Evolutionary conservation across 192 early-diverging fungal species (phyloP).

Genomic region (Umbelopsis vinacea): DNA sequence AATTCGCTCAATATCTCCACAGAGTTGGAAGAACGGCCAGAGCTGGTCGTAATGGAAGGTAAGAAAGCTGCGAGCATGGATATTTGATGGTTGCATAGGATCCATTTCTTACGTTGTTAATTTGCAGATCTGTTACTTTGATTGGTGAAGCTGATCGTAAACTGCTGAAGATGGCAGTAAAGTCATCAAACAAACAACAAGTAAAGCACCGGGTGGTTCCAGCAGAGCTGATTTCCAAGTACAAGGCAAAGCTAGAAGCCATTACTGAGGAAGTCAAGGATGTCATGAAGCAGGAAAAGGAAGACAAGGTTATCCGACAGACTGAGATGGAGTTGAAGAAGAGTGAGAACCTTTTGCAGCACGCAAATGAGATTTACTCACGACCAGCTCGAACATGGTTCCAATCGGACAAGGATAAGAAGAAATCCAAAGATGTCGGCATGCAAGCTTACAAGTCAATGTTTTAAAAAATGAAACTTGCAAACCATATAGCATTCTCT

Average conservation of each 20-base stretch:
- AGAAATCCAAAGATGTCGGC: slow-evolving; percentile 56
- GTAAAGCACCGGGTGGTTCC: slow-evolving; percentile 93
- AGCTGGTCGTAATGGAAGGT: slow-evolving; percentile 80
- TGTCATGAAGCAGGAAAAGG: slow-evolving; percentile 73
- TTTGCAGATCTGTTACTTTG: slow-evolving; percentile 78
- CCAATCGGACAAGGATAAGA: slow-evolving; percentile 80
- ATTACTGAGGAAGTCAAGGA: slow-evolving; percentile 70
- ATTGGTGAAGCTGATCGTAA: slow-evolving; percentile 93
- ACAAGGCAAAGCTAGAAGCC: slow-evolving; percentile 69
- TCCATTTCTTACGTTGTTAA: not conserved
- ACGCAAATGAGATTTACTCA: slow-evolving; percentile 85
- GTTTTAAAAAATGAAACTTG: slow-evolving; percentile 12
- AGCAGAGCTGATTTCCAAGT: slow-evolving; percentile 75
- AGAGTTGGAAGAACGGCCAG: slow-evolving; percentile 96
- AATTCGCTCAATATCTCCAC: slow-evolving; percentile 93
- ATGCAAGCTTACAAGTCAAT: slow-evolving; percentile 33
- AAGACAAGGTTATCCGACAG: slow-evolving; percentile 78
- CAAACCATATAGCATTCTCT: not conserved
- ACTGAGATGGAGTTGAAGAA: slow-evolving; percentile 93
- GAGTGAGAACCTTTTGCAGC: slow-evolving; percentile 81
- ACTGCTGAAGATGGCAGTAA: slow-evolving; percentile 91
- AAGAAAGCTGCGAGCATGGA: not conserved
- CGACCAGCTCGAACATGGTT: slow-evolving; percentile 96
- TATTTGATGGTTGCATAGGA: no score
- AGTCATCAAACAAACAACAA: slow-evolving; percentile 73